Conservation (phyloP, 2,329 filamentous ascomycete genomes). For the Trichophyton benhamiae region DNA sequence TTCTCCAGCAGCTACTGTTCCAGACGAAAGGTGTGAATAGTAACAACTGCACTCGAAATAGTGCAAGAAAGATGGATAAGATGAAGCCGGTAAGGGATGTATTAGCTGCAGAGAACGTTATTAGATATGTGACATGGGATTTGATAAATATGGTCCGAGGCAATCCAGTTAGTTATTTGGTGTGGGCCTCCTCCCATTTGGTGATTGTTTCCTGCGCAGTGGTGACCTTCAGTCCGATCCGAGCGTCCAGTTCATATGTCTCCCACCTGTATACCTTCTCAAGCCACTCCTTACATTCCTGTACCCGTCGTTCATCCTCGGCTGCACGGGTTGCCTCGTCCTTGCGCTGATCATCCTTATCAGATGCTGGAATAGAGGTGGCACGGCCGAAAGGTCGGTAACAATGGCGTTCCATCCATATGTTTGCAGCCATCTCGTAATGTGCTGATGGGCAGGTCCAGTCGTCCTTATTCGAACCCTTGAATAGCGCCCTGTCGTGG, state of each 20-base stretch:
- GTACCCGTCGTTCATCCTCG: conserved; percentile 33
- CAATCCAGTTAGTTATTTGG: neutral
- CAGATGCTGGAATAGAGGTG: neutral
- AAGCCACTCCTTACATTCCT: conserved; percentile 44
- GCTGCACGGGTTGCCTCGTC: neutral
- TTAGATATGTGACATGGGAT: neutral
- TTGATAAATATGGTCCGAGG: neutral
- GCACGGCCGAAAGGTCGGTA: conserved; percentile 17
- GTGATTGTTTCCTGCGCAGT: conserved; percentile 34
- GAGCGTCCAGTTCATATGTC: conserved; percentile 49
- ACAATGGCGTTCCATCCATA: conserved; percentile 55
- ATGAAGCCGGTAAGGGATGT: neutral
- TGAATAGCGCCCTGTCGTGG: conserved; percentile 44
- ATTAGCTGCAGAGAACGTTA: neutral
- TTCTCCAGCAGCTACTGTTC: too few relatives aligned
- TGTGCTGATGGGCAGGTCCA: conserved; percentile 63
- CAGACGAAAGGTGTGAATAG: too few relatives aligned
- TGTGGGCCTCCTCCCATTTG: conserved; percentile 29
- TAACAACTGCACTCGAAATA: too few relatives aligned
- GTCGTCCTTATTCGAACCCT: conserved; percentile 37
- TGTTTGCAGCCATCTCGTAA: conserved; percentile 74
- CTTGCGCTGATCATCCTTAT: neutral
- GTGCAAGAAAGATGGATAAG: neutral
- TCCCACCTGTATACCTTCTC: conserved; percentile 49
- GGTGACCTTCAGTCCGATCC: conserved; percentile 40